phyloP scores from a whole-genome alignment of 805 yeast genomes.

The Dipodascus geniculatus region DNA sequence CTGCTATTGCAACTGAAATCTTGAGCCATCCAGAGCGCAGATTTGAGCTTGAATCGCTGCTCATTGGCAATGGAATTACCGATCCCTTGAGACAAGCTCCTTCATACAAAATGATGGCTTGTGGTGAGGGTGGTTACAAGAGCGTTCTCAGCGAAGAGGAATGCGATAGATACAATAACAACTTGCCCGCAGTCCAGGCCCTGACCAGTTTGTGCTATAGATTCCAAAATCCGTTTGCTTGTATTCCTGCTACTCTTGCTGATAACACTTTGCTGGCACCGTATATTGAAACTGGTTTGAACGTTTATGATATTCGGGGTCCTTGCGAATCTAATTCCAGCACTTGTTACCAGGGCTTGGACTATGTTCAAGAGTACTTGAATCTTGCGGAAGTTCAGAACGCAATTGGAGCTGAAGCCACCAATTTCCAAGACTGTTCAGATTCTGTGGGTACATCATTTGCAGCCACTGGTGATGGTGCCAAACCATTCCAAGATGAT shows the following conservation, averaged over 20 bases:
- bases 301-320: conserved; percentile 53
- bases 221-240: conserved; percentile 64
- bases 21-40: conserved; percentile 32
- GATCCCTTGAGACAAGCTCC: conserved; percentile 71
- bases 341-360: conserved; percentile 45
- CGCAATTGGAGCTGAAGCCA: conserved; percentile 44
- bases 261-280: conserved; percentile 40
- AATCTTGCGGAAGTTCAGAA: conserved; percentile 42
- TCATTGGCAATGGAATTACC: conserved; percentile 90
- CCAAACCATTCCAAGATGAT: conserved; percentile 47
- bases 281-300: conserved; percentile 45
- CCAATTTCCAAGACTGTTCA: conserved; percentile 57
- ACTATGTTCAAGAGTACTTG: conserved; percentile 39
- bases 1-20: conserved; percentile 56
- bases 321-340: conserved; percentile 42
- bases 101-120: conserved; percentile 86
- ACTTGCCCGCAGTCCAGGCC: conserved; percentile 53
- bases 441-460: conserved; percentile 60
- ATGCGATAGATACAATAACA: conserved; percentile 51
- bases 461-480: conserved; percentile 48
- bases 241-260: conserved; percentile 48
- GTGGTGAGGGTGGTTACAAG: conserved; percentile 72
- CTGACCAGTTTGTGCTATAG: conserved; percentile 58
- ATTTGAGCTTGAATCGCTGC: conserved; percentile 60
- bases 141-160: conserved; percentile 57